Conservation (phyloP, 2,329 filamentous ascomycete genomes). For the Colletotrichum tanaceti region DNA sequence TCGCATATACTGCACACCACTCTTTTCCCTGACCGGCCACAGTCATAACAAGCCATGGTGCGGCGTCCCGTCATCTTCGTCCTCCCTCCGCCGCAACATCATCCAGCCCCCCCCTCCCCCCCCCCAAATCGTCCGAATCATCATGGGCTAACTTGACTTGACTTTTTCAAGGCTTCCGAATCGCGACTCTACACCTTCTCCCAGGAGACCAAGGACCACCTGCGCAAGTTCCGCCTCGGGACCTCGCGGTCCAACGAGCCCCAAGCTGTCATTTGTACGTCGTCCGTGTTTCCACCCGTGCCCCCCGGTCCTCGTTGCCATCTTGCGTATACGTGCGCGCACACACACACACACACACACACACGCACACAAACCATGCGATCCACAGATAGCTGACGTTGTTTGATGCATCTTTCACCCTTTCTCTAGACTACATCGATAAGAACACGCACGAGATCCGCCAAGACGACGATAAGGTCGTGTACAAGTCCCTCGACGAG, state of each 20-base stretch:
- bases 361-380: neutral
- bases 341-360: neutral
- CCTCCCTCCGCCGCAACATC: neutral
- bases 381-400: neutral
- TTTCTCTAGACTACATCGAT: constrained; percentile 81
- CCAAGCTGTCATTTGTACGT: constrained; percentile 94
- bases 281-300: too few relatives aligned
- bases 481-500: constrained; percentile 84
- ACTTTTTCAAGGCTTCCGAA: constrained; percentile 82
- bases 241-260: constrained; percentile 88
- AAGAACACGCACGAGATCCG: constrained; percentile 90
- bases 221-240: constrained; percentile 93
- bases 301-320: constrained; percentile 36
- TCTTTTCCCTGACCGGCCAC: too few relatives aligned
- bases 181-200: constrained; percentile 93
- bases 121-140: constrained; percentile 4
- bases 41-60: constrained; percentile 26
- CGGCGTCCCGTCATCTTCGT: neutral
- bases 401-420: constrained; percentile 39
- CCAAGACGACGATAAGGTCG: constrained; percentile 78
- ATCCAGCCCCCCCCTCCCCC: too few relatives aligned
- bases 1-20: constrained; percentile 1
- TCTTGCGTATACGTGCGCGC: too few relatives aligned
- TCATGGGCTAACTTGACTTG: constrained; percentile 27
- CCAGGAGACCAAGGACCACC: constrained; percentile 85